phyloP scores from a whole-genome alignment of 2,329 filamentous ascomycete species.

The Albophoma yamanashiensis region DNA sequence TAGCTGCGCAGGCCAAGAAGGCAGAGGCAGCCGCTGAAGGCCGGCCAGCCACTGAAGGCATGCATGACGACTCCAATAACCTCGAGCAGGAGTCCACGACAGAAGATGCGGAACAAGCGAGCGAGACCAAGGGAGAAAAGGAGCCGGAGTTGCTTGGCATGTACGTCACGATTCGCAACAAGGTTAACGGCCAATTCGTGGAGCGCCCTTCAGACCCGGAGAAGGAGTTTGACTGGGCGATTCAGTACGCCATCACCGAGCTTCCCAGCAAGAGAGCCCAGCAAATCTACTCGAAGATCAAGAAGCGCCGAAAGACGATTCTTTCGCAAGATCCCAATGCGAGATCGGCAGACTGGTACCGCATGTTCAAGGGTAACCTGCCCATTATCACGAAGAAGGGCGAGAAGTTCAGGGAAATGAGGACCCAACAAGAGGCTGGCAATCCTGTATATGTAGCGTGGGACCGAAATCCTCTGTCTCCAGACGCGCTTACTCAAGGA shows the following conservation, averaged over 20 bases:
- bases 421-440: conserved; percentile 40
- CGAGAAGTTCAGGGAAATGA: conserved; percentile 41
- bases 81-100: not conserved
- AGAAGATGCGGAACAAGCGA: not conserved
- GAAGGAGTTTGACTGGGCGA: conserved; percentile 44
- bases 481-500: not conserved
- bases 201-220: conserved; percentile 42
- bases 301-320: conserved; percentile 40
- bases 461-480: conserved; percentile 16
- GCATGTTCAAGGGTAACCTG: conserved; percentile 32
- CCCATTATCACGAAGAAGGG: conserved; percentile 39
- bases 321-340: conserved; percentile 30
- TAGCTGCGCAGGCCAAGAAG: conserved; percentile 28
- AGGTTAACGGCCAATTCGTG: conserved; percentile 55
- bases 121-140: not conserved
- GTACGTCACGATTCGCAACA: conserved; percentile 62
- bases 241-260: conserved; percentile 72
- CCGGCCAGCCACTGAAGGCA: not conserved
- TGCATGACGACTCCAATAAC: not conserved
- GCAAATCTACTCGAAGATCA: conserved; percentile 44
- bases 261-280: conserved; percentile 34
- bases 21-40: not conserved
- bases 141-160: conserved; percentile 39
- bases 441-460: conserved; percentile 38
- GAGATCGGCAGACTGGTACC: conserved; percentile 32